phyloP scores from a whole-genome alignment of 2,329 filamentous ascomycete genomes.

The Ophidiomyces ophidiicola region DNA sequence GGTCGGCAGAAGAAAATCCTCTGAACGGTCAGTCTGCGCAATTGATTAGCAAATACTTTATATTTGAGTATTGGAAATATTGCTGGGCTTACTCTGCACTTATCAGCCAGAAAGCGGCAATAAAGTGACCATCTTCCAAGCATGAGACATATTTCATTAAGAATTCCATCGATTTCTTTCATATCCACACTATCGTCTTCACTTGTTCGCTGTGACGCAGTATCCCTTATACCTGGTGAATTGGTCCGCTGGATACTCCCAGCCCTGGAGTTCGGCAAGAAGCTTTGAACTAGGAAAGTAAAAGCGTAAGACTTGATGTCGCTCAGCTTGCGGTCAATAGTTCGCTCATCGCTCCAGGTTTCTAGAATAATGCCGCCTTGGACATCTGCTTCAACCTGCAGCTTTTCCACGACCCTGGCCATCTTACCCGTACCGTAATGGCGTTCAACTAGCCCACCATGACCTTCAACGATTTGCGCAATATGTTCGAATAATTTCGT shows the following conservation, averaged over 20 bases:
- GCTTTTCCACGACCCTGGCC: slow-evolving; percentile 79
- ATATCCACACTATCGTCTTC: slow-evolving; percentile 93
- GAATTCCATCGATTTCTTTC: slow-evolving; percentile 81
- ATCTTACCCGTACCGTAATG: slow-evolving; percentile 92
- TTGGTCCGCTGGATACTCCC: slow-evolving; percentile 55
- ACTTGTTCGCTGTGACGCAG: slow-evolving; percentile 44
- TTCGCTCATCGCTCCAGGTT: slow-evolving; percentile 84
- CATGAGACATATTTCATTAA: slow-evolving; percentile 86
- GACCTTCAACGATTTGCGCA: slow-evolving; percentile 86
- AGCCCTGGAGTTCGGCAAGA: slow-evolving; percentile 59
- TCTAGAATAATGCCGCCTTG: slow-evolving; percentile 93
- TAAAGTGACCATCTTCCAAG: slow-evolving; percentile 88
- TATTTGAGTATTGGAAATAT: slow-evolving; percentile 15
- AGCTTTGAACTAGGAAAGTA: slow-evolving; percentile 92
- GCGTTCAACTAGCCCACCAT: slow-evolving; percentile 78
- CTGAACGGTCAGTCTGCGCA: slow-evolving; percentile 8
- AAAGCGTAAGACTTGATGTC: slow-evolving; percentile 98
- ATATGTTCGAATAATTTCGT: slow-evolving; percentile 96
- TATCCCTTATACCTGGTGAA: slow-evolving; percentile 57
- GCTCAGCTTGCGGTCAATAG: slow-evolving; percentile 71
- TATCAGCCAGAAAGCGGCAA: slow-evolving; percentile 73
- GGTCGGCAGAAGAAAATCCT: slow-evolving; percentile 52
- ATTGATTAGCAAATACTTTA: slow-evolving; percentile 20
- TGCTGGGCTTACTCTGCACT: slow-evolving; percentile 59
- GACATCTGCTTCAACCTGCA: slow-evolving; percentile 90